These are phyloP conservation scores for Fusarium succisae DNA, from an alignment of 2,329 filamentous ascomycete species.

Conservation along the genomic window DNA sequence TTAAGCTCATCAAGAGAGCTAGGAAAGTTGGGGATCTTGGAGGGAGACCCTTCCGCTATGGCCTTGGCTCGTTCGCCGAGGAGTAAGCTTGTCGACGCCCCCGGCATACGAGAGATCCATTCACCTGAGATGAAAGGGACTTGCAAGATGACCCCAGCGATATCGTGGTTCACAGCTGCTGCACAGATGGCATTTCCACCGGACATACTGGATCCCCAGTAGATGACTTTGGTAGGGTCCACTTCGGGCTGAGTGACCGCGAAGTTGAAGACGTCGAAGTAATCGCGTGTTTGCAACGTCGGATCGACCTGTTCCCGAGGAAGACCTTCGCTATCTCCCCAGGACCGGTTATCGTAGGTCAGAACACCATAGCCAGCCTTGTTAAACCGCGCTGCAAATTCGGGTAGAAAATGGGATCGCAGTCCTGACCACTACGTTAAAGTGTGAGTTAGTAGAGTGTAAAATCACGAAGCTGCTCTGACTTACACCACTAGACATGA, in stretches of 20 bases:
- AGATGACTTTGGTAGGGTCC: background rate
- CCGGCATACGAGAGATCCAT: background rate
- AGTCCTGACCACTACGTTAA: background rate
- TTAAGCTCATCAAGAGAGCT: background rate
- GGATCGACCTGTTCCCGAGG: background rate
- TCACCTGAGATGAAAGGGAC: background rate
- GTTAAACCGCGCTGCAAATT: background rate
- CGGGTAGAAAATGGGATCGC: background rate
- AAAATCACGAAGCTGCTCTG: accelerated
- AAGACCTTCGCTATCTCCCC: background rate
- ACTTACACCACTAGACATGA: background rate
- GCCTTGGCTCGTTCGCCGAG: background rate
- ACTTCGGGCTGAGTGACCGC: background rate
- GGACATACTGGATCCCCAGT: background rate
- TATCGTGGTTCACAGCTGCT: background rate
- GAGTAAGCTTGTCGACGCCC: background rate
- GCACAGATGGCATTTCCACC: background rate
- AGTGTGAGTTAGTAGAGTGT: background rate
- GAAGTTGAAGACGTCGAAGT: background rate
- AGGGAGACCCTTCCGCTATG: background rate
- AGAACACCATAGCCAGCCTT: background rate
- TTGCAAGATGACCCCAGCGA: background rate
- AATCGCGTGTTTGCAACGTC: background rate
- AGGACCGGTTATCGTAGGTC: background rate
- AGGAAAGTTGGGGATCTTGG: background rate